A percentile compares a stretch with the other conserved stretches of the same genome.
Evolutionary conservation across 495 filamentous ascomycete genomes (phyloP).

Genomic region (Trichoderma virens): DNA sequence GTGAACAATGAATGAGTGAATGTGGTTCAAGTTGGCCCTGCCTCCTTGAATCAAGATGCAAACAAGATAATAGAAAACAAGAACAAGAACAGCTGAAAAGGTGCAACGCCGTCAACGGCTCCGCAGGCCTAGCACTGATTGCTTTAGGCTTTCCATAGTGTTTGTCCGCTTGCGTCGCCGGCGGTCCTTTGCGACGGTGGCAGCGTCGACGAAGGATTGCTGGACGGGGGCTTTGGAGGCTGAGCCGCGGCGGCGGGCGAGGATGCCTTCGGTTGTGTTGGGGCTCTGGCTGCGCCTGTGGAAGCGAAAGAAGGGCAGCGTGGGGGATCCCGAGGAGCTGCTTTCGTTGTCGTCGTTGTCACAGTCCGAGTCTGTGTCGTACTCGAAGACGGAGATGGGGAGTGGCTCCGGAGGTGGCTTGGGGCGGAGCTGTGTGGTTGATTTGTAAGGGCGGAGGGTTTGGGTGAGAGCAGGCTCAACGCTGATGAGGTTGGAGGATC

Average conservation of each 20-base stretch:
- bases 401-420: neutral
- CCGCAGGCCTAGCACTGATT: neutral
- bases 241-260: neutral
- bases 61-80: neutral
- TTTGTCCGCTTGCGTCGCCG: neutral
- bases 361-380: slow-evolving; percentile 11
- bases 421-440: neutral
- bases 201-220: neutral
- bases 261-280: neutral
- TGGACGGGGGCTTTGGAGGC: neutral
- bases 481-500: neutral
- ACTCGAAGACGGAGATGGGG: slow-evolving; percentile 10
- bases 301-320: slow-evolving; percentile 2
- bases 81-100: neutral
- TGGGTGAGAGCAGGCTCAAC: neutral
- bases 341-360: neutral
- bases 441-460: neutral
- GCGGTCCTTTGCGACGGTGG: neutral
- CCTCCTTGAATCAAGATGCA: neutral
- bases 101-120: neutral
- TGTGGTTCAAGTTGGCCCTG: neutral
- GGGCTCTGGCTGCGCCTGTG: slow-evolving; percentile 6
- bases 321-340: neutral
- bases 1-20: neutral
- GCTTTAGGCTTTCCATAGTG: neutral